phyloP scores from a whole-genome alignment of 2,329 filamentous ascomycete genomes.

The Alternaria brassicicola region DNA sequence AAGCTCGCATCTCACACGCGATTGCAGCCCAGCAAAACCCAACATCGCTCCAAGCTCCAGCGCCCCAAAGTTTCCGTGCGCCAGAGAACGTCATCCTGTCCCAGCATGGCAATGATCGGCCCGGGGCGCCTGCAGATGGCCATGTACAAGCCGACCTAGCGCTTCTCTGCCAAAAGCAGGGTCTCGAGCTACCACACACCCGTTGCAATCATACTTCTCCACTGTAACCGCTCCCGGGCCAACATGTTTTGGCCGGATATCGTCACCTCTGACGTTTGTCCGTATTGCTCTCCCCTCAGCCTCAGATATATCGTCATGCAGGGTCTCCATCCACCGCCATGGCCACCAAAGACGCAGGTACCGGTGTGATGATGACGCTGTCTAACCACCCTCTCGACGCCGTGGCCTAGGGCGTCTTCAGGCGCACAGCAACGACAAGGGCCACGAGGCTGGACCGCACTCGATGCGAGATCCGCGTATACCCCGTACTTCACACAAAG shows the following conservation, averaged over 20 bases:
- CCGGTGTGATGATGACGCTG: slow-evolving; percentile 16
- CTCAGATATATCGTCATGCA: slow-evolving; percentile 12
- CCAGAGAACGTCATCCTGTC: slow-evolving; percentile 24
- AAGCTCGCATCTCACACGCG: slow-evolving; percentile 11
- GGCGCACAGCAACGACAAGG: background rate
- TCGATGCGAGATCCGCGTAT: background rate
- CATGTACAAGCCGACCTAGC: slow-evolving; percentile 7
- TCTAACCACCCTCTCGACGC: background rate
- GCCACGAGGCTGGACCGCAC: background rate
- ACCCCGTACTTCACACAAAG: background rate
- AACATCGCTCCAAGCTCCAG: slow-evolving; percentile 14
- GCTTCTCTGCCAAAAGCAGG: slow-evolving; percentile 21
- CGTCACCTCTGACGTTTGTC: slow-evolving; percentile 31
- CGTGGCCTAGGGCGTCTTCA: background rate
- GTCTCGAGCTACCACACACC: slow-evolving; percentile 14
- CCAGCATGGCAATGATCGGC: slow-evolving; percentile 13
- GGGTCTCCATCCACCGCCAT: background rate
- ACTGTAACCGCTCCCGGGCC: slow-evolving; percentile 5
- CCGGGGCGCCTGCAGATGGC: slow-evolving; percentile 3
- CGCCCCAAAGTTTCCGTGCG: slow-evolving; percentile 13
- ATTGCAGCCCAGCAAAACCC: slow-evolving; percentile 18
- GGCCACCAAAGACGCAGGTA: slow-evolving; percentile 23
- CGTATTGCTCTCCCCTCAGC: slow-evolving; percentile 16
- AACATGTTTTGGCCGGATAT: slow-evolving; percentile 18
- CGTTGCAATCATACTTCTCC: slow-evolving; percentile 20